These are phyloP conservation scores for Hortaea werneckii DNA, from an alignment of 2,329 filamentous ascomycete species.

Conservation along the genomic window DNA sequence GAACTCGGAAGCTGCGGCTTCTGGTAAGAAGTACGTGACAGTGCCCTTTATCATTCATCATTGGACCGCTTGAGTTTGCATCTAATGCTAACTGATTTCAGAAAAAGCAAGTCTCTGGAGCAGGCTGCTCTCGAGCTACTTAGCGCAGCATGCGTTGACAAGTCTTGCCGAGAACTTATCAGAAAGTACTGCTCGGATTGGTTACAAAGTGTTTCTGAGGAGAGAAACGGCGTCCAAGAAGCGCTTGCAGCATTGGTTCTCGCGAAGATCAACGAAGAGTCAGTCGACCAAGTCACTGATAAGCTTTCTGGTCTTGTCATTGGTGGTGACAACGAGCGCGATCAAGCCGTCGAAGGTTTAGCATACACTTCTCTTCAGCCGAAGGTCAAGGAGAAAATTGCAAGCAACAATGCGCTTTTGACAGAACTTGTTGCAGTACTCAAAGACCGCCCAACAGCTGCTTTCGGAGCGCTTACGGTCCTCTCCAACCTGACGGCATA, in stretches of 20 bases:
- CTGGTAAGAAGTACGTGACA: conserved; percentile 21
- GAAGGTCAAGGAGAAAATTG: conserved; percentile 71
- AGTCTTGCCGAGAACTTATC: conserved; percentile 70
- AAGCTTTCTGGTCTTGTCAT: conserved; percentile 22
- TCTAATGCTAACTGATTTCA: conserved; percentile 25
- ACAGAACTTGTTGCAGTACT: conserved; percentile 58
- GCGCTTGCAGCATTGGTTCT: conserved; percentile 43
- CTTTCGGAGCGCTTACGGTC: conserved; percentile 80
- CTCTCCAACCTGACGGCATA: conserved; percentile 78
- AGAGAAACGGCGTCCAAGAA: conserved; percentile 19
- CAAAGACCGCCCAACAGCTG: conserved; percentile 34
- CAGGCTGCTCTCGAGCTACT: conserved; percentile 79
- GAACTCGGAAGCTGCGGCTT: conserved; percentile 30
- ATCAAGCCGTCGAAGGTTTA: conserved; percentile 74
- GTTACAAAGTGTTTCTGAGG: conserved; percentile 68
- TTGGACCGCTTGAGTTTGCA: background rate
- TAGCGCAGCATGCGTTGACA: conserved; percentile 82
- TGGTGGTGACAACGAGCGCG: conserved; percentile 32
- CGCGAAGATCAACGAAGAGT: conserved; percentile 36
- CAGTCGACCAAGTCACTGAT: conserved; percentile 17
- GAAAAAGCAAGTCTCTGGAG: conserved; percentile 78
- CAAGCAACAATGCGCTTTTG: conserved; percentile 58
- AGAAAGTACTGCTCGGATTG: conserved; percentile 76
- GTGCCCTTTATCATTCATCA: background rate
- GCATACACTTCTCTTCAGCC: conserved; percentile 85